phyloP scores from a whole-genome alignment of 805 yeast genomes.

The Yarrowia alimentaria region DNA sequence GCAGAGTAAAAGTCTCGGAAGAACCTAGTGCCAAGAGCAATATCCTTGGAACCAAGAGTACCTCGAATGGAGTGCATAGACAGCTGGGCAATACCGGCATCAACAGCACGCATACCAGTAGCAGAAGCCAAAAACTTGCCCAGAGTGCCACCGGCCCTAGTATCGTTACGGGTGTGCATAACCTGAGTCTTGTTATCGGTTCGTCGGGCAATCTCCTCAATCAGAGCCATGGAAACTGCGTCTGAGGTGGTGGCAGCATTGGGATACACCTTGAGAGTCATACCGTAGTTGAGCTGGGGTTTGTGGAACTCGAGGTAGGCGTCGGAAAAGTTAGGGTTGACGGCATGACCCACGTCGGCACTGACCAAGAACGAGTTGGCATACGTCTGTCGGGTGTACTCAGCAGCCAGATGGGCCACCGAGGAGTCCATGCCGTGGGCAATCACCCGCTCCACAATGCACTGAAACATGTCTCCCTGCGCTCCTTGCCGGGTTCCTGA shows the following conservation, averaged over 20 bases:
- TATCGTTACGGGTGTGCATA: slow-evolving; percentile 83
- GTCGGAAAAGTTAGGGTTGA: slow-evolving; percentile 62
- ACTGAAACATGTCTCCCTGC: slow-evolving; percentile 69
- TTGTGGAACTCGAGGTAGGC: slow-evolving; percentile 75
- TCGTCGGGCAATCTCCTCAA: slow-evolving; percentile 64
- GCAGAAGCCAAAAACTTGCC: slow-evolving; percentile 55
- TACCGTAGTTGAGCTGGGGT: slow-evolving; percentile 76
- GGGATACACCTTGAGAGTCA: slow-evolving; percentile 69
- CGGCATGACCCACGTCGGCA: slow-evolving; percentile 80
- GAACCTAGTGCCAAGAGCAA: slow-evolving; percentile 69
- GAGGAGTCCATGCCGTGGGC: slow-evolving; percentile 36
- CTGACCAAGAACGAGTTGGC: slow-evolving; percentile 79
- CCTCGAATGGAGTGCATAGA: slow-evolving; percentile 88
- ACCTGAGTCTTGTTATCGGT: slow-evolving; percentile 67
- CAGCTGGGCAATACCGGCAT: slow-evolving; percentile 77
- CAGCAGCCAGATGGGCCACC: slow-evolving; percentile 28
- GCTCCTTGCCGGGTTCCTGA: slow-evolving; percentile 80
- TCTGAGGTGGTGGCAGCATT: slow-evolving; percentile 85
- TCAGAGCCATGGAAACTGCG: slow-evolving; percentile 64
- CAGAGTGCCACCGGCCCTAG: slow-evolving; percentile 85
- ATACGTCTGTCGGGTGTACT: slow-evolving; percentile 46
- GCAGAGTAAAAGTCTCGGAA: slow-evolving; percentile 65
- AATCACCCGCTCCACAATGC: slow-evolving; percentile 52
- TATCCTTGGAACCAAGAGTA: slow-evolving; percentile 71
- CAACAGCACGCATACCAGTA: slow-evolving; percentile 56